Evolutionary conservation across 1,284 basidiomycete species (phyloP), one percentile per base, ranked within the genome.

Genomic region (Leccinum ambiguum): DNA sequence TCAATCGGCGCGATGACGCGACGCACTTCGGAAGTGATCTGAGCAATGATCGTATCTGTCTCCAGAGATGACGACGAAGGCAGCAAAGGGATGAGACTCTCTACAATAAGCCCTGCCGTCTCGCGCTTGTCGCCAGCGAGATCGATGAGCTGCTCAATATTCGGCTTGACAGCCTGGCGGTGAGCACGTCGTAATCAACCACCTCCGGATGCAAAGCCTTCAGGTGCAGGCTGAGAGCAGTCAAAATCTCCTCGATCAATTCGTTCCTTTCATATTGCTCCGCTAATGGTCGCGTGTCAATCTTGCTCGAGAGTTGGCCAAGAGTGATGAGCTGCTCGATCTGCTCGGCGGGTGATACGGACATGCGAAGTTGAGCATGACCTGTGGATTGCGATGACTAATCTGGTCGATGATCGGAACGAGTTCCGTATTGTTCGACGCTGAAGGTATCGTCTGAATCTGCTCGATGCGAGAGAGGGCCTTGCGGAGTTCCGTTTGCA

Each of bases 131-230:
- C 92, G 0, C 90, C 91, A 18, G 92, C 88, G 60, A 94, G 83
- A 73, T 94, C 92, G 67, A 94, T 93, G 67, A 94, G 85, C 70
- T 94, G 91, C 3, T 89, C 85, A 23, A 94, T 93, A 70, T 93
- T 90, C 8, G 92, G 92, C 72, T 93, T 93, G 71, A 94, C 92
- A 1, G 92, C 90, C 86, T 85, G 48, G 78, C 79, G 1, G 92
- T 94, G 65, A 94, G 79, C 67, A 83, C 81, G 58, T 93, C 90
- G 70, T 93, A 91, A 73, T 94, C 91, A 61, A 93, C 81, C 11
- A 85, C 80, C 60, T 91, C 89, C 21, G 83, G 78, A 41, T 83
- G 86, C 23, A 89, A 72, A 2, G 85, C 80, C 4, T 79, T 76
- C 13, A 93, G 77, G 60, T 85, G 81, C 0, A 91, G 92, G n/a